Conservation (phyloP, 208 protist species). For the Leishmania guyanensis region DNA sequence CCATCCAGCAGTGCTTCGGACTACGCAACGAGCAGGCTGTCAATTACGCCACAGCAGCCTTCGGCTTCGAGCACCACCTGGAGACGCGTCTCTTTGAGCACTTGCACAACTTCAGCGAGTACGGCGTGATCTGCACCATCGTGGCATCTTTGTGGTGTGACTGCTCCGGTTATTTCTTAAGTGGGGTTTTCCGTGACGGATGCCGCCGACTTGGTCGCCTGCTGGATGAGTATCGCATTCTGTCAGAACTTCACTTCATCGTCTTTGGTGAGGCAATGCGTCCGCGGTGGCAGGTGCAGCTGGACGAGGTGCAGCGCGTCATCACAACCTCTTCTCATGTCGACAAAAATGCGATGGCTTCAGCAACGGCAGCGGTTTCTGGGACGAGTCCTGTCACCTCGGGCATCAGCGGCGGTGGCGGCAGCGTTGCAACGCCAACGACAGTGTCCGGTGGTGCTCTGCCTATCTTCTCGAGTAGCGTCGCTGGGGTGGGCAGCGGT, state of each 20-base stretch:
- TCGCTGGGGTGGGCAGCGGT: background rate
- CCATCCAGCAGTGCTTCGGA: constrained; percentile 81
- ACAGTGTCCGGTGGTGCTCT: background rate
- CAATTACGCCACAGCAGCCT: constrained; percentile 75
- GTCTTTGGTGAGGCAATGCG: constrained; percentile 86
- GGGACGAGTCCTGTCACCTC: constrained; percentile 10
- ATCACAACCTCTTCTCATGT: constrained; percentile 56
- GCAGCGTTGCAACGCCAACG: background rate
- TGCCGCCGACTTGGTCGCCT: constrained; percentile 53
- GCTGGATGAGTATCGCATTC: constrained; percentile 75
- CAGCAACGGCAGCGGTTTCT: constrained; percentile 13
- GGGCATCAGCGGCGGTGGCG: background rate
- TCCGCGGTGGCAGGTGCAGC: constrained; percentile 86
- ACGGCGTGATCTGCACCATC: constrained; percentile 57
- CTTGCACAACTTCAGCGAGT: constrained; percentile 64
- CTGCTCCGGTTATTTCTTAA: constrained; percentile 66
- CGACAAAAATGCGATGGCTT: constrained; percentile 33
- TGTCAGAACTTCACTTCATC: constrained; percentile 78
- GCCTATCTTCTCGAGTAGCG: background rate
- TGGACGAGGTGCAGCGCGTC: constrained; percentile 87
- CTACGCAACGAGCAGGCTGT: constrained; percentile 49
- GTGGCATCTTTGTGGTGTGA: constrained; percentile 83
- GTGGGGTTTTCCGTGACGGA: constrained; percentile 48
- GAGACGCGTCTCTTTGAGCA: constrained; percentile 53
- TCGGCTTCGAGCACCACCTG: constrained; percentile 81